Conservation (phyloP, 1,139 yeast genomes). For the Saccharomycopsis crataegensis region DNA sequence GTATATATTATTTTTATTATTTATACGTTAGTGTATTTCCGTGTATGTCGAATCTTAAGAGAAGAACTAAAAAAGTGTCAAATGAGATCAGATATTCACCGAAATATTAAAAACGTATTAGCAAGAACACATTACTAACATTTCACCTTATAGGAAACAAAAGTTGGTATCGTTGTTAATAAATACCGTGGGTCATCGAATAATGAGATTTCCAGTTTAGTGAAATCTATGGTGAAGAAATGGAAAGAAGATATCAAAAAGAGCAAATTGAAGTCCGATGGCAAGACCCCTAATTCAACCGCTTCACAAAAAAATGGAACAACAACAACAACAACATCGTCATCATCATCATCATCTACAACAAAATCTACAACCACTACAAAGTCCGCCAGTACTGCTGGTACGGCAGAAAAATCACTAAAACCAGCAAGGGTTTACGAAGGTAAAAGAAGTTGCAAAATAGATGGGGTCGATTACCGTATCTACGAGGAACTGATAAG, state of each 20-base stretch:
- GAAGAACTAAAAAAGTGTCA: too few relatives aligned
- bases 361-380: slow-evolving; percentile 15
- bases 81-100: too few relatives aligned
- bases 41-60: too few relatives aligned
- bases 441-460: slow-evolving; percentile 61
- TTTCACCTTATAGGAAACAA: slow-evolving; percentile 49
- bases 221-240: slow-evolving; percentile 69
- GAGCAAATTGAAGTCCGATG: slow-evolving; percentile 20
- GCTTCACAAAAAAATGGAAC: slow-evolving; percentile 16
- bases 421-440: slow-evolving; percentile 21
- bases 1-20: slow-evolving; percentile 19
- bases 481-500: slow-evolving; percentile 71
- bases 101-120: too few relatives aligned
- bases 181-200: slow-evolving; percentile 69
- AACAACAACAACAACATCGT: slow-evolving; percentile 17
- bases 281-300: slow-evolving; percentile 20
- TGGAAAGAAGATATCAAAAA: slow-evolving; percentile 89
- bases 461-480: slow-evolving; percentile 69
- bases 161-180: slow-evolving; percentile 95
- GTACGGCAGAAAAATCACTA: slow-evolving; percentile 22
- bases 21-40: background rate
- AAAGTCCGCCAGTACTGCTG: background rate
- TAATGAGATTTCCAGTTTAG: slow-evolving; percentile 58
- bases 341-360: slow-evolving; percentile 13
- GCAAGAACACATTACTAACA: background rate